Conservation (phyloP, 225 moss, liverwort and hornwort species). For the Pseudoscleropodium purum region DNA sequence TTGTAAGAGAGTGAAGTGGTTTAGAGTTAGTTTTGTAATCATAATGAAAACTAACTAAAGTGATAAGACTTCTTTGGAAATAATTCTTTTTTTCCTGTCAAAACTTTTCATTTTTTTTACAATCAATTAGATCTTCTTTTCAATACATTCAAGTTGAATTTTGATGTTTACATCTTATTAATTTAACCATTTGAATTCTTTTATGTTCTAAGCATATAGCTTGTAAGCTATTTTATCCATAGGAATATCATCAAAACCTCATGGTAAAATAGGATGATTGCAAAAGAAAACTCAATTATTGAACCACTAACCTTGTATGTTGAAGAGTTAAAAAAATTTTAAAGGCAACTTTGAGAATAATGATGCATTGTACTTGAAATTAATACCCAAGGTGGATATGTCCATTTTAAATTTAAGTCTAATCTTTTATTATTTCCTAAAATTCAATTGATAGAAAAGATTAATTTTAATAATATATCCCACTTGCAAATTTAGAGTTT, state of each 20-base stretch:
- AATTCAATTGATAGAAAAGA: background rate
- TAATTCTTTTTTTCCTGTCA: background rate
- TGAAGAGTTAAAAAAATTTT: background rate
- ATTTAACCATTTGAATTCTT: background rate
- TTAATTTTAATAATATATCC: background rate
- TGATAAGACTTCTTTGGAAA: background rate
- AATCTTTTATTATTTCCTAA: background rate
- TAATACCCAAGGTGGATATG: background rate
- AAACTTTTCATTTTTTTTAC: background rate
- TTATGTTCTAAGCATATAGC: background rate
- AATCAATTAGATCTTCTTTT: background rate
- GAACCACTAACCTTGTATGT: background rate
- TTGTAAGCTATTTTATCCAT: background rate
- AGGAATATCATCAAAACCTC: background rate
- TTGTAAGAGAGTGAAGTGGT: background rate
- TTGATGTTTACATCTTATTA: background rate
- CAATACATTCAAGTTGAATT: background rate
- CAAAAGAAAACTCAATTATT: background rate
- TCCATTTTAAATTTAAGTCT: background rate
- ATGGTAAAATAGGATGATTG: background rate
- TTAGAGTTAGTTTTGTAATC: background rate
- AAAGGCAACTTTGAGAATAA: background rate
- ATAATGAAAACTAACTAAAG: background rate
- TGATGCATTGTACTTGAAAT: background rate
- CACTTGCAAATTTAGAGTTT: background rate